Base-by-base conservation (phyloP, 2,329 filamentous ascomycete species). In the Seiridium unicorne region DNA sequence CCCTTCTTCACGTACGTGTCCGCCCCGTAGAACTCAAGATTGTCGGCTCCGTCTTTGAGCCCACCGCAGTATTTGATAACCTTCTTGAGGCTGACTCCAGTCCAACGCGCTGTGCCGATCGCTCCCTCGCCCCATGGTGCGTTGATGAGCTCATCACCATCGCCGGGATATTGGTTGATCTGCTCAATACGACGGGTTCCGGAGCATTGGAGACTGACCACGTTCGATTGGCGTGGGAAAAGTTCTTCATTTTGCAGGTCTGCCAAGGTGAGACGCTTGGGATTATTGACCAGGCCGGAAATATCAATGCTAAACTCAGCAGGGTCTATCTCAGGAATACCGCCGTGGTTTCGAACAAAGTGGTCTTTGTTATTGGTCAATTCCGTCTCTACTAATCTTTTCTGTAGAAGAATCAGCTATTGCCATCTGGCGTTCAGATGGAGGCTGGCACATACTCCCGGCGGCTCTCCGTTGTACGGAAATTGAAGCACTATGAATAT, bases 1-100 rank as follows among this genome's bases (percentile, higher is more conserved):
- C 82, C 79, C 55, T 86, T 84, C 71, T 91, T 91, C 77, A 91
- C 89, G 67, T 92, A 91, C 0, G 87, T 89, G 60, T 92, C 89
- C 1, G 86, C 88, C 0, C 89, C 89, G 60, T 84, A 86, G 54
- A 92, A 81, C 64, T 91, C 88, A 10, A 91, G 71, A 63, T 92
- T 87, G 60, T 85, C 82, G 0, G 78, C 86, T 1, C 77, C 75
- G 9, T 76, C 75, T 1, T 70, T 63, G 2, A 90, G 73, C 0
- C 88, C 89, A 2, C 88, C 89, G 61, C 89, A 91, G 61, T 85
- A 75, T 64, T 91, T 90, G 71, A 92, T 87, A 1, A 91, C 78
- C 65, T 88, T 89, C 68, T 90, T 90, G 11, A 91, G 76, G 35
- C 81, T 85, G 6, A 90, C 81, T 2, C 89, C 88, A 0, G 80